Conservation (phyloP, 1,284 basidiomycete species). For the Moesziomyces globuligerus region DNA sequence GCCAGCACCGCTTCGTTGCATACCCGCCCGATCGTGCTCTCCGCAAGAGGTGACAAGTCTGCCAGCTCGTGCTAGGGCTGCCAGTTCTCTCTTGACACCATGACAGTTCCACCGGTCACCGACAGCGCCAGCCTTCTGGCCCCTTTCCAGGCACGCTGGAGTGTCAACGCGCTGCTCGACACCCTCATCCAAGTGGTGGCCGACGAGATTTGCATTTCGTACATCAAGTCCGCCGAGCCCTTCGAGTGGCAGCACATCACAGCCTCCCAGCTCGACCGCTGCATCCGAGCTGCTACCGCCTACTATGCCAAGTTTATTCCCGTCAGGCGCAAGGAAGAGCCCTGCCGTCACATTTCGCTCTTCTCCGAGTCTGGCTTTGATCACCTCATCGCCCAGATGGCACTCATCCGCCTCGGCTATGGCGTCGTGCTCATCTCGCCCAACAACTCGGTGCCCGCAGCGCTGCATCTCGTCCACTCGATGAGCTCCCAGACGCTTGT, state of each 20-base stretch:
- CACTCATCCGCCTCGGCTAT: slow-evolving; percentile 37
- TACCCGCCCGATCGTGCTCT: too few relatives aligned
- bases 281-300: slow-evolving; percentile 29
- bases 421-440: slow-evolving; percentile 43
- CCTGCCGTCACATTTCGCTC: slow-evolving; percentile 21
- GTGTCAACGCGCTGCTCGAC: slow-evolving; percentile 37
- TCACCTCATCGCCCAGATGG: slow-evolving; percentile 25
- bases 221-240: slow-evolving; percentile 28
- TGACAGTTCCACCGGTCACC: slow-evolving; percentile 11
- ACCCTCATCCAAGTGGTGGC: slow-evolving; percentile 3
- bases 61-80: too few relatives aligned
- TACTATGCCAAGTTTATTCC: slow-evolving; percentile 26
- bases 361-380: slow-evolving; percentile 26
- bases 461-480: slow-evolving; percentile 40
- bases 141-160: slow-evolving; percentile 19
- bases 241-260: slow-evolving; percentile 42
- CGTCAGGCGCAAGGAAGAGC: slow-evolving; percentile 10
- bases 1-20: too few relatives aligned
- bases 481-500: slow-evolving; percentile 12
- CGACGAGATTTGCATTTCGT: slow-evolving; percentile 19
- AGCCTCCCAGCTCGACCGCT: slow-evolving; percentile 16
- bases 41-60: too few relatives aligned
- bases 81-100: too few relatives aligned
- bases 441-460: slow-evolving; percentile 43
- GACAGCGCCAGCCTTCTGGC: slow-evolving; percentile 24